Conservation (phyloP, 352 stramenopile genomes). For the Phytophthora chlamydospora region DNA sequence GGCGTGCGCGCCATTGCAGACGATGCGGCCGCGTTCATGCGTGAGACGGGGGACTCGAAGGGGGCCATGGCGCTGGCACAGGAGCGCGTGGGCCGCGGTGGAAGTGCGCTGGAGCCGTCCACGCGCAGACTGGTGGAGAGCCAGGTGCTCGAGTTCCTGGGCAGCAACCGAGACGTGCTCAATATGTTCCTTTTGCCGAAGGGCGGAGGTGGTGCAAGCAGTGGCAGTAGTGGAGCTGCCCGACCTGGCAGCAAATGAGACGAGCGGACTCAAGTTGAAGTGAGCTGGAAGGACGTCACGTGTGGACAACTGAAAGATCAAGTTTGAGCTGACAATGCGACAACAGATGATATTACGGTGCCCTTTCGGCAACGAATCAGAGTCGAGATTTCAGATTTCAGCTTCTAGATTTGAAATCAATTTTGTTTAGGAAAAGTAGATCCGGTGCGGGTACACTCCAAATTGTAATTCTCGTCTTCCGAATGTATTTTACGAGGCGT, state of each 20-base stretch:
- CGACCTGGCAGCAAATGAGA: constrained; percentile 27
- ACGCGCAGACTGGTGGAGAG: constrained; percentile 83
- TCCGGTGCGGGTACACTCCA: too few relatives aligned
- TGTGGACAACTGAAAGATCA: constrained; percentile 30
- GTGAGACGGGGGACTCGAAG: constrained; percentile 71
- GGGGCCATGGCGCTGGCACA: constrained; percentile 63
- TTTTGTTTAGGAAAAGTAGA: too few relatives aligned
- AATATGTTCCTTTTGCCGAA: constrained; percentile 83
- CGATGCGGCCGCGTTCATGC: constrained; percentile 61
- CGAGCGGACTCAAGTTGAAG: constrained; percentile 3
- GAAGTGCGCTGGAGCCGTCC: constrained; percentile 60
- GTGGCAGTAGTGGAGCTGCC: neutral
- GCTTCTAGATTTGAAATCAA: too few relatives aligned
- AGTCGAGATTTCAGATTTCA: neutral
- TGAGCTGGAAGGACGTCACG: constrained; percentile 3
- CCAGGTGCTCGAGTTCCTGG: constrained; percentile 78
- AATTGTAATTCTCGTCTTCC: too few relatives aligned
- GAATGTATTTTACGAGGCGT: too few relatives aligned
- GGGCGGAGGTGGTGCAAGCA: neutral
- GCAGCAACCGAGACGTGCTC: constrained; percentile 75
- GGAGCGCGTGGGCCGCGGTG: constrained; percentile 68
- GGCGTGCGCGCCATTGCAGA: constrained; percentile 69
- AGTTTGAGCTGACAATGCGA: constrained; percentile 27
- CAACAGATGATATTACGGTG: constrained; percentile 10
- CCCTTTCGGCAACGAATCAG: constrained; percentile 5